Base-by-base conservation (phyloP, 129 eudicot species). In the Flaveria linearis region DNA sequence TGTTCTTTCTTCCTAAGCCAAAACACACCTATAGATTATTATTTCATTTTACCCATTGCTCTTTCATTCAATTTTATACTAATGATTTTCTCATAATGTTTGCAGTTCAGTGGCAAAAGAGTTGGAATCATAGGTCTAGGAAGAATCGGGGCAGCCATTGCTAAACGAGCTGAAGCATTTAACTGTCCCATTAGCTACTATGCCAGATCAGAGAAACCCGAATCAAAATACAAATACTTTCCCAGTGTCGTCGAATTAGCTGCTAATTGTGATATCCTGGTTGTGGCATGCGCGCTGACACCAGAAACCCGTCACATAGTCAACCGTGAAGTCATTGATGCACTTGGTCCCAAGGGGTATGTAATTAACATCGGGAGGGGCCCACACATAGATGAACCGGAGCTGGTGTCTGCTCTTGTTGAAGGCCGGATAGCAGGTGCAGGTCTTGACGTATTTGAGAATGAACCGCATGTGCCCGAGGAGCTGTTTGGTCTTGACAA, bases 361-460 rank as follows among this genome's bases (percentile, higher is more conserved):
- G 68, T 93, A 26, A 84, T 93, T 64, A 93, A 93, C 88, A 88
- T 88, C 15, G 97, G 92, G 41, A 71, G 98, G 71, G 98, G 98
- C 5, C 78, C 88, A 14, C 98, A 86, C 67, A 74, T 93, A 15
- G 96, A 90, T 74, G 91, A 93, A 79, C 80, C 74, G 9, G 98
- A 93, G 73, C 76, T 93, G 50, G 85, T 93, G 10, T 72, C 90
- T 42, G 98, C 98, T n/a, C 84, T 93, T 53, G 80, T 78, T 55
- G 95, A 90, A 74, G 89, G 96, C 64, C 88, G 98, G 75, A 25
- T 93, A 61, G 96, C 91, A 2, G 98, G 98, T 22, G 98, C 97
- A 13, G 98, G 98, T 42, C 91, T 93, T 49, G 98, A 93, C 52
- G 97, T 93, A 12, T 90, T 81, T 79, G 95, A 90, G 80, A 67